phyloP scores from a whole-genome alignment of 2,329 filamentous ascomycete species.

The Botrytis elliptica region DNA sequence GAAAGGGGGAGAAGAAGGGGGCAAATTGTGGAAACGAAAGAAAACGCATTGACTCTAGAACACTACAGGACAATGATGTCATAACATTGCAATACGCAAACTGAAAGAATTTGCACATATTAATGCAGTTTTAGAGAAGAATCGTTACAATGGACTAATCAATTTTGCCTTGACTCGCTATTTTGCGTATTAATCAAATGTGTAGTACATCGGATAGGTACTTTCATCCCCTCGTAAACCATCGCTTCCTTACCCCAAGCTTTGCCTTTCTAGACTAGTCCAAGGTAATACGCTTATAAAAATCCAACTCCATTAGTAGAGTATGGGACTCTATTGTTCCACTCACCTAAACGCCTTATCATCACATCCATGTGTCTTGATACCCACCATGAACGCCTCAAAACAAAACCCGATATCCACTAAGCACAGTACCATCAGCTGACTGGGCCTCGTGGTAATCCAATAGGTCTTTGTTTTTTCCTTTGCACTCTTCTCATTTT shows the following conservation, averaged over 20 bases:
- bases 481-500: constrained; percentile 47
- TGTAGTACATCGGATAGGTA: background rate
- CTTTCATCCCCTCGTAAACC: background rate
- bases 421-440: background rate
- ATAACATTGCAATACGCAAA: background rate
- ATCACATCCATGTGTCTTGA: background rate
- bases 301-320: constrained; percentile 12
- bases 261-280: background rate
- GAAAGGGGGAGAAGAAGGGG: background rate
- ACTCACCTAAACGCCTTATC: constrained; percentile 5
- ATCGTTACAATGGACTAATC: background rate
- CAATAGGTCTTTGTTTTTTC: constrained; percentile 41
- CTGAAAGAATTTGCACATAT: background rate
- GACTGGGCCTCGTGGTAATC: background rate
- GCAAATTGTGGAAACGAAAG: background rate
- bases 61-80: background rate
- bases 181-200: background rate
- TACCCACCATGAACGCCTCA: background rate
- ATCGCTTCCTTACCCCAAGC: background rate
- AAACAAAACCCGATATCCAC: background rate
- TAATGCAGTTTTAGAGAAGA: background rate
- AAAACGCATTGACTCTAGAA: background rate
- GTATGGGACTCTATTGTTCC: background rate
- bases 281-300: background rate
- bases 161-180: background rate